phyloP scores from a whole-genome alignment of 2,329 filamentous ascomycete species.

The Penicillium freii region DNA sequence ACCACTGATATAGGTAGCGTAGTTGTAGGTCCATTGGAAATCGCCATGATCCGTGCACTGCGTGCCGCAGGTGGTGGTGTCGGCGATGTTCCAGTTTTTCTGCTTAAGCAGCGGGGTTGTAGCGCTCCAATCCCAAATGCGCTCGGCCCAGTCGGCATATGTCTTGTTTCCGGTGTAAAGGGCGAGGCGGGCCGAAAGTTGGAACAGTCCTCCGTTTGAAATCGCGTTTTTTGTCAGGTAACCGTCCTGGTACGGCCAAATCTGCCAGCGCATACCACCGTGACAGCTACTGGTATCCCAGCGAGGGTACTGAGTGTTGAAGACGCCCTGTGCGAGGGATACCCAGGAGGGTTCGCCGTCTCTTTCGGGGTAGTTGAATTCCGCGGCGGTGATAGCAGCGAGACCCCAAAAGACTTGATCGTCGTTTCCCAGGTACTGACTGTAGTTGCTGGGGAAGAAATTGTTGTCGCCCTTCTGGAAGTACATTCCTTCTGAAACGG shows the following conservation, averaged over 20 bases:
- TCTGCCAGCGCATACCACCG: conserved; percentile 83
- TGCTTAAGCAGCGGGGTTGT: conserved; percentile 52
- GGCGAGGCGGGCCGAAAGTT: conserved; percentile 65
- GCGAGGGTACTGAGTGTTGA: conserved; percentile 70
- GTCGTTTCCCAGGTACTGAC: conserved; percentile 51
- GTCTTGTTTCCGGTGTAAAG: conserved; percentile 76
- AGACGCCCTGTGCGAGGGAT: conserved; percentile 72
- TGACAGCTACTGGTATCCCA: conserved; percentile 68
- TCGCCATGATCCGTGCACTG: conserved; percentile 54
- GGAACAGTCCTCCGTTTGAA: conserved; percentile 58
- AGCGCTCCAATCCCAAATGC: conserved; percentile 59
- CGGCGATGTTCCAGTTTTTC: conserved; percentile 56
- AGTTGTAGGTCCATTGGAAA: conserved; percentile 59
- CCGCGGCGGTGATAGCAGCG: conserved; percentile 73
- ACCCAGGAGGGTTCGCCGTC: conserved; percentile 70
- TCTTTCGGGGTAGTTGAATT: conserved; percentile 71
- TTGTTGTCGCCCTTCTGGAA: conserved; percentile 73
- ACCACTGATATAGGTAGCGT: conserved; percentile 56
- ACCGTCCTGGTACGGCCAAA: conserved; percentile 73
- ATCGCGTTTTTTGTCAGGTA: conserved; percentile 60
- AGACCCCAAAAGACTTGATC: conserved; percentile 80
- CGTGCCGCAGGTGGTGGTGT: conserved; percentile 50
- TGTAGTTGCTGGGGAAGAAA: conserved; percentile 67
- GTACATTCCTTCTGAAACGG: conserved; percentile 66
- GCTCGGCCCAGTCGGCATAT: conserved; percentile 75